Evolutionary conservation across 1,284 basidiomycete species (phyloP).

Genomic region (Schizopora paradoxa): DNA sequence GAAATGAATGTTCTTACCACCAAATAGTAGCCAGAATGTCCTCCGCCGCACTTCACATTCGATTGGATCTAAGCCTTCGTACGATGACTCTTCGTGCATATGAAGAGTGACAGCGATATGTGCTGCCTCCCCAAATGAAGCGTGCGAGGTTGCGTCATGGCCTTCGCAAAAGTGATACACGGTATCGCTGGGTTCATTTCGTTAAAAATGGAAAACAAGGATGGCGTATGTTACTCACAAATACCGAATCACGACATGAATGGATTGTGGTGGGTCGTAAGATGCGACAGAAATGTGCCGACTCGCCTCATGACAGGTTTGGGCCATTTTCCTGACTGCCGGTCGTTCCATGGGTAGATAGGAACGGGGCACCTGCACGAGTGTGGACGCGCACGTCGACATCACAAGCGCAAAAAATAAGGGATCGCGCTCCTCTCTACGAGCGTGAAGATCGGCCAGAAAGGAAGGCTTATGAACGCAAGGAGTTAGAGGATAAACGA

Average conservation of each 20-base stretch:
- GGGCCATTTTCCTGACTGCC: conserved; percentile 69
- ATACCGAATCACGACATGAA: conserved; percentile 77
- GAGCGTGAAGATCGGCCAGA: conserved; percentile 74
- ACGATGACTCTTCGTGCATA: conserved; percentile 78
- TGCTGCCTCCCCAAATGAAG: conserved; percentile 76
- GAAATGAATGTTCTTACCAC: conserved; percentile 40
- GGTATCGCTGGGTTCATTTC: conserved; percentile 49
- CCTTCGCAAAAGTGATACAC: conserved; percentile 83
- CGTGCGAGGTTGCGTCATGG: conserved; percentile 81
- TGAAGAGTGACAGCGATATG: conserved; percentile 76
- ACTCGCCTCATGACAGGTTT: conserved; percentile 76
- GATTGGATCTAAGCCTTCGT: conserved; percentile 75
- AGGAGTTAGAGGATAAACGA: conserved; percentile 81
- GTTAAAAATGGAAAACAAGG: conserved; percentile 7
- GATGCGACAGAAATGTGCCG: conserved; percentile 71
- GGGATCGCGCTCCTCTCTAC: conserved; percentile 77
- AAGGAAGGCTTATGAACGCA: conserved; percentile 81
- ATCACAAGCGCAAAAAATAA: conserved; percentile 84
- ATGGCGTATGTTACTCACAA: conserved; percentile 48
- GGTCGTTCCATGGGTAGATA: conserved; percentile 78
- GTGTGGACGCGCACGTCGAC: conserved; percentile 76
- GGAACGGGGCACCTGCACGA: conserved; percentile 76
- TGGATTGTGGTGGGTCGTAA: conserved; percentile 77
- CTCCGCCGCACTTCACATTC: conserved; percentile 79
- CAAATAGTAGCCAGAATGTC: conserved; percentile 82